Conservation (phyloP, 257 asterid genomes). For the Thymus quinquecostatus region DNA sequence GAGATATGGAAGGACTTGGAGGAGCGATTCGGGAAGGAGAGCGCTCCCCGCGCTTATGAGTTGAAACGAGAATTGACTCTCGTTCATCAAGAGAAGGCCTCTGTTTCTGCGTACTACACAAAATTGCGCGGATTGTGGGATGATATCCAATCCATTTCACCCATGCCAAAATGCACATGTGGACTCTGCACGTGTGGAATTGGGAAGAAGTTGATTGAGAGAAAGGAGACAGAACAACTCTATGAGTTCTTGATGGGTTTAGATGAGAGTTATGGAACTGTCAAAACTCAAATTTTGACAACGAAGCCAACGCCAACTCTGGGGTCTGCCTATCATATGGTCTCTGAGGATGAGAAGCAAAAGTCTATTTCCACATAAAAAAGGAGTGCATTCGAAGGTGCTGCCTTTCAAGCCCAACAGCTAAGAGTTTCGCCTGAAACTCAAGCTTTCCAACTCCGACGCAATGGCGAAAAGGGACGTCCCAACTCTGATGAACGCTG, state of each 20-base stretch:
- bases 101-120: background rate
- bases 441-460: too few relatives aligned
- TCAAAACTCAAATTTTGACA: constrained; percentile 1
- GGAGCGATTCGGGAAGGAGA: background rate
- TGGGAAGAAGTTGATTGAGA: too few relatives aligned
- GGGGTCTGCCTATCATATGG: too few relatives aligned
- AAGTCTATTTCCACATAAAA: background rate
- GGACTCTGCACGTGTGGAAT: background rate
- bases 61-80: background rate
- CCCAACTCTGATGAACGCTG: too few relatives aligned
- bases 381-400: too few relatives aligned
- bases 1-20: background rate
- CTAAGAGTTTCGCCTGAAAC: too few relatives aligned
- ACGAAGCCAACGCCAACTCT: background rate
- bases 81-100: background rate
- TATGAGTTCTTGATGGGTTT: constrained; percentile 1
- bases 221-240: background rate
- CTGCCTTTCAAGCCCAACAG: too few relatives aligned
- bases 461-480: too few relatives aligned
- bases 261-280: background rate
- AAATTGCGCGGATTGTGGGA: background rate
- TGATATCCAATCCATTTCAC: background rate
- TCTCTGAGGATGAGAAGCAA: background rate
- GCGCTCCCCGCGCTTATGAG: background rate
- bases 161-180: background rate